Evolutionary conservation across 345 rosid genomes (phyloP).

Genomic region (Triadica sebifera): DNA sequence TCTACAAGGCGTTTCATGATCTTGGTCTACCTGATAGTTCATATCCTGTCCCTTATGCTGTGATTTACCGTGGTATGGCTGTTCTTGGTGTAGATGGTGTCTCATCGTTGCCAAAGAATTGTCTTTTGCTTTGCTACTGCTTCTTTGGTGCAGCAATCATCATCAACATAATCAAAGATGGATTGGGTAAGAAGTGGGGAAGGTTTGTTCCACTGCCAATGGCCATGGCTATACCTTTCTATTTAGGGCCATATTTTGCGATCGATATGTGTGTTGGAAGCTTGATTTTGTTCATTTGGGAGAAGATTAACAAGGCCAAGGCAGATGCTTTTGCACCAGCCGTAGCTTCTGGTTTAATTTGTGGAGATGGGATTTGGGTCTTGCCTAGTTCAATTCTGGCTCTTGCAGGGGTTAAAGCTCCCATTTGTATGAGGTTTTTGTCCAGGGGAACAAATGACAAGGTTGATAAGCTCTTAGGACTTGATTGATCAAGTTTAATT

Average conservation of each 20-base stretch:
- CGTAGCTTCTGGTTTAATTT: conserved; percentile 13
- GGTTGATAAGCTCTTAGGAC: conserved; percentile 4
- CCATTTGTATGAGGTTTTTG: conserved; percentile 11
- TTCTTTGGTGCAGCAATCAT: conserved; percentile 6
- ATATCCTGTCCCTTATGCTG: conserved; percentile 9
- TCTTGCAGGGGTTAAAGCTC: conserved; percentile 14
- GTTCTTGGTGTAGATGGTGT: conserved; percentile 10
- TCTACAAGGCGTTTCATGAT: conserved; percentile 3
- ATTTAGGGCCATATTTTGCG: conserved; percentile 14
- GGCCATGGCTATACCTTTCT: conserved; percentile 16
- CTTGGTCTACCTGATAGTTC: conserved; percentile 5
- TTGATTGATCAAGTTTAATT: background rate
- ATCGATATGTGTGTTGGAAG: conserved; percentile 14
- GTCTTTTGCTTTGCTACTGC: conserved; percentile 3
- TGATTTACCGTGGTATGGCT: conserved; percentile 9
- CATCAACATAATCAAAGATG: conserved; percentile 4
- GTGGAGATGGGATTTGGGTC: conserved; percentile 15
- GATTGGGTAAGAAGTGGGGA: conserved; percentile 2
- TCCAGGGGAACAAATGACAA: background rate
- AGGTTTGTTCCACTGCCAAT: conserved; percentile 14
- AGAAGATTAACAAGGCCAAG: conserved; percentile 10
- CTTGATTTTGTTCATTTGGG: conserved; percentile 13
- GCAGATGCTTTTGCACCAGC: conserved; percentile 17
- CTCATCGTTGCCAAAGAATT: conserved; percentile 11
- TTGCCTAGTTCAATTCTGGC: conserved; percentile 13